Evolutionary conservation across 2,329 filamentous ascomycete genomes (phyloP).

Genomic region (Blastomyces silverae): DNA sequence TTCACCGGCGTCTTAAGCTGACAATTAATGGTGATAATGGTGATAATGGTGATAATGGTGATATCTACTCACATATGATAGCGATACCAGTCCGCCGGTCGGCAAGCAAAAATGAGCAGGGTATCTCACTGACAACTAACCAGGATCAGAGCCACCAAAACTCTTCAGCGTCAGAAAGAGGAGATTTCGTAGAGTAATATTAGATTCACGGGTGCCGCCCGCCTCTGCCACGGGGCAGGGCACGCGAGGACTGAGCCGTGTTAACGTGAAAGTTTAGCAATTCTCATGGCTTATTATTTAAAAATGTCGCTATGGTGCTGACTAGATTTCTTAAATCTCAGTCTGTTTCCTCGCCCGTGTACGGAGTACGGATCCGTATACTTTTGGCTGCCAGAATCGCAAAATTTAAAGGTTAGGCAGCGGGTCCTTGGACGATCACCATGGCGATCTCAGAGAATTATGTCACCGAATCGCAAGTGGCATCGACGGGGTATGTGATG

Average conservation of each 20-base stretch:
- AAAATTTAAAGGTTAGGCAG: background rate
- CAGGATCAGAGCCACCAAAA: background rate
- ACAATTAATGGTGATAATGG: too few species aligned
- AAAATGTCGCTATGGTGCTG: background rate
- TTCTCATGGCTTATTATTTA: background rate
- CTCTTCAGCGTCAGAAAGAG: background rate
- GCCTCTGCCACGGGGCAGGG: background rate
- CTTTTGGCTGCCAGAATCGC: background rate
- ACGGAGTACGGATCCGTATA: too few species aligned
- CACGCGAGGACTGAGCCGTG: background rate
- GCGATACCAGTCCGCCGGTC: background rate
- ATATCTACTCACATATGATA: background rate
- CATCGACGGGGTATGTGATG: constrained; percentile 21
- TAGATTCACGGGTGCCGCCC: background rate
- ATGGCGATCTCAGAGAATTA: constrained; percentile 16
- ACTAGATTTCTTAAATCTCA: background rate
- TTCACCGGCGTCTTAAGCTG: too few species aligned
- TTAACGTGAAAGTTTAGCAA: background rate
- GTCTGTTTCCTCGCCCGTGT: background rate
- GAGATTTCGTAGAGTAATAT: background rate
- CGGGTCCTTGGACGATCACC: background rate
- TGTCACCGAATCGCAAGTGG: constrained; percentile 16
- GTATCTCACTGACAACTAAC: background rate
- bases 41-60: too few species aligned
- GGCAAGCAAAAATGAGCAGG: background rate